These are phyloP conservation scores for Ophiostoma angusticollis DNA, from an alignment of 2,329 filamentous ascomycete genomes.

Conservation along the genomic window DNA sequence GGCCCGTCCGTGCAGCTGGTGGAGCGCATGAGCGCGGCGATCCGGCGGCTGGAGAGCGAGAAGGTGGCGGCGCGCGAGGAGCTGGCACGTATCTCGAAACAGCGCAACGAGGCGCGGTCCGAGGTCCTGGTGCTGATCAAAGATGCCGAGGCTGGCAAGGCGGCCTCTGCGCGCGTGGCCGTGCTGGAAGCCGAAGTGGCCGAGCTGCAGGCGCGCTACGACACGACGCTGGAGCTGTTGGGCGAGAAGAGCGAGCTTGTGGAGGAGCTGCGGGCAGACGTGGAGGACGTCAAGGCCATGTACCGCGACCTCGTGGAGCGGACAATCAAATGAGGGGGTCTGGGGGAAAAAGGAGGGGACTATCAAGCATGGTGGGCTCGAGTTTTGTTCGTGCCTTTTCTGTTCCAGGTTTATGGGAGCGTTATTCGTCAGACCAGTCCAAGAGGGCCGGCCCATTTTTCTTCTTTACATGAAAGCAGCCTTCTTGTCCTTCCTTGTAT, in stretches of 20 bases:
- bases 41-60: conserved; percentile 81
- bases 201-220: conserved; percentile 63
- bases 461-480: too few relatives aligned
- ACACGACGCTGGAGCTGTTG: conserved; percentile 85
- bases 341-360: too few relatives aligned
- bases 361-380: too few relatives aligned
- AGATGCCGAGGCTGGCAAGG: conserved; percentile 61
- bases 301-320: conserved; percentile 85
- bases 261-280: conserved; percentile 79
- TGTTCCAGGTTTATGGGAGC: too few relatives aligned
- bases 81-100: conserved; percentile 61
- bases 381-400: too few relatives aligned
- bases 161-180: conserved; percentile 44
- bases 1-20: conserved; percentile 91
- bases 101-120: conserved; percentile 80
- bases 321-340: conserved; percentile 37
- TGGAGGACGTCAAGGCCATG: conserved; percentile 88
- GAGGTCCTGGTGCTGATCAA: conserved; percentile 88
- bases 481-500: background rate
- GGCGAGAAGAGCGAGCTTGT: conserved; percentile 95
- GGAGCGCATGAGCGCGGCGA: conserved; percentile 87
- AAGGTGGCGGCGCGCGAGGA: conserved; percentile 85
- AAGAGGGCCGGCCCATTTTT: background rate
- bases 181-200: conserved; percentile 54
- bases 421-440: too few relatives aligned